These are phyloP conservation scores for Raddia guianensis DNA, from an alignment of 176 grass and related monocot species.

Conservation along the genomic window DNA sequence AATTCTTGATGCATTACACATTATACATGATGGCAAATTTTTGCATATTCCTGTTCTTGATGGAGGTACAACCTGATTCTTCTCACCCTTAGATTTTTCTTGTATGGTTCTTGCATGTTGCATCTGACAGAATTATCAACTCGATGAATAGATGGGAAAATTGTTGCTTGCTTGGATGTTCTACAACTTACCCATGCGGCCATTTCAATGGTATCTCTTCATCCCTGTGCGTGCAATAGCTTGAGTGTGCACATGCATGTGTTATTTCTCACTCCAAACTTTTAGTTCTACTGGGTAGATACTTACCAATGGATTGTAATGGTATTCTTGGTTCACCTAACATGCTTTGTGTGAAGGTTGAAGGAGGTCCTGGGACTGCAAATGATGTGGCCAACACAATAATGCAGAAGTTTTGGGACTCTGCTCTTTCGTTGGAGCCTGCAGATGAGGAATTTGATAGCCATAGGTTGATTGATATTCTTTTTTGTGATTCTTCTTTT, in stretches of 20 bases:
- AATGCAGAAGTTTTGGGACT: slow-evolving; percentile 97
- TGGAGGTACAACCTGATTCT: slow-evolving; percentile 61
- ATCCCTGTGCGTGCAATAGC: neutral
- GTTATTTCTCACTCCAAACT: neutral
- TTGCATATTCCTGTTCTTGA: slow-evolving; percentile 94
- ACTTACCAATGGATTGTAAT: neutral
- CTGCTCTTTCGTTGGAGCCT: slow-evolving; percentile 83
- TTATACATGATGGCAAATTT: slow-evolving; percentile 93
- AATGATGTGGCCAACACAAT: slow-evolving; percentile 86
- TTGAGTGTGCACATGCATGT: neutral
- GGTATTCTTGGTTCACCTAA: slow-evolving; percentile 17
- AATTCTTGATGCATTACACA: slow-evolving; percentile 95
- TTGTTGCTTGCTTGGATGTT: slow-evolving; percentile 96
- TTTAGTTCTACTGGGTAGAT: neutral
- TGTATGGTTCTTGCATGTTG: slow-evolving; percentile 21
- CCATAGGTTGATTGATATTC: slow-evolving; percentile 56
- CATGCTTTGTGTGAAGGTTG: slow-evolving; percentile 54
- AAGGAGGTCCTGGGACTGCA: slow-evolving; percentile 66
- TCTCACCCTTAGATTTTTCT: slow-evolving; percentile 17
- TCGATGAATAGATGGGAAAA: slow-evolving; percentile 56
- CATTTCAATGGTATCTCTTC: slow-evolving; percentile 78
- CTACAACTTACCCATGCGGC: slow-evolving; percentile 94
- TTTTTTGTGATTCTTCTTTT: slow-evolving; percentile 12
- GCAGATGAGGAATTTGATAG: slow-evolving; percentile 73
- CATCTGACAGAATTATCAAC: slow-evolving; percentile 27